Evolutionary conservation across 352 stramenopile species (phyloP).

Genomic region (Saprolegnia parasitica): DNA sequence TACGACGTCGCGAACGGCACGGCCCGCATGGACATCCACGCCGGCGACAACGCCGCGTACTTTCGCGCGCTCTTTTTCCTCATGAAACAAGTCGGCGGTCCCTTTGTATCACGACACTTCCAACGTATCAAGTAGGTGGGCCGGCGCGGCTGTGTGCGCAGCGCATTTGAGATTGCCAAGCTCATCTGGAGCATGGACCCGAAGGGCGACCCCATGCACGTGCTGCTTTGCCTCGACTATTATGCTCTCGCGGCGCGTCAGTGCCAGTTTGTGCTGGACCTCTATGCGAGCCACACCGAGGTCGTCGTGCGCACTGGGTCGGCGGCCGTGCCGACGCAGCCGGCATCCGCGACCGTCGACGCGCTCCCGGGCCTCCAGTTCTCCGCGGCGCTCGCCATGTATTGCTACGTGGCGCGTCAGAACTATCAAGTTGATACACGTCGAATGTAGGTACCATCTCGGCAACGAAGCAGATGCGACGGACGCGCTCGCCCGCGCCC

Average conservation of each 20-base stretch:
- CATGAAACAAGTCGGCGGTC: slow-evolving; percentile 61
- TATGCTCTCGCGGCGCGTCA: slow-evolving; percentile 75
- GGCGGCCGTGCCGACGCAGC: slow-evolving; percentile 17
- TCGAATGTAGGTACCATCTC: slow-evolving; percentile 48
- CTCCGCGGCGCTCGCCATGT: slow-evolving; percentile 70
- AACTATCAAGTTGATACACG: not conserved
- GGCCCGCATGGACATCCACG: slow-evolving; percentile 75
- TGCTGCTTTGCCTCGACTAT: slow-evolving; percentile 78
- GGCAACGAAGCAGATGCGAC: slow-evolving; percentile 54
- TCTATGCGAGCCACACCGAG: slow-evolving; percentile 53
- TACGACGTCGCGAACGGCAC: slow-evolving; percentile 78
- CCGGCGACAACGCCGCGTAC: slow-evolving; percentile 72
- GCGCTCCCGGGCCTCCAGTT: slow-evolving; percentile 70
- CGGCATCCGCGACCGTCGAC: slow-evolving; percentile 34
- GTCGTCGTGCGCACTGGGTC: slow-evolving; percentile 47
- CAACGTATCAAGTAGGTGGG: slow-evolving; percentile 32
- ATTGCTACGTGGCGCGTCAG: too few relatives aligned
- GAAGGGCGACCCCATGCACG: slow-evolving; percentile 72
- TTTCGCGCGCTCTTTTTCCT: slow-evolving; percentile 73
- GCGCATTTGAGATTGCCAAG: slow-evolving; percentile 77
- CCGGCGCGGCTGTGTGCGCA: slow-evolving; percentile 75
- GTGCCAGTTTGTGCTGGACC: slow-evolving; percentile 70
- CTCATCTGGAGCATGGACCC: slow-evolving; percentile 69
- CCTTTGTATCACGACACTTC: not conserved
- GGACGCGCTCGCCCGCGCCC: slow-evolving; percentile 48